Conservation (phyloP, 169 alveolate genomes). For the Toxoplasma gondii region DNA sequence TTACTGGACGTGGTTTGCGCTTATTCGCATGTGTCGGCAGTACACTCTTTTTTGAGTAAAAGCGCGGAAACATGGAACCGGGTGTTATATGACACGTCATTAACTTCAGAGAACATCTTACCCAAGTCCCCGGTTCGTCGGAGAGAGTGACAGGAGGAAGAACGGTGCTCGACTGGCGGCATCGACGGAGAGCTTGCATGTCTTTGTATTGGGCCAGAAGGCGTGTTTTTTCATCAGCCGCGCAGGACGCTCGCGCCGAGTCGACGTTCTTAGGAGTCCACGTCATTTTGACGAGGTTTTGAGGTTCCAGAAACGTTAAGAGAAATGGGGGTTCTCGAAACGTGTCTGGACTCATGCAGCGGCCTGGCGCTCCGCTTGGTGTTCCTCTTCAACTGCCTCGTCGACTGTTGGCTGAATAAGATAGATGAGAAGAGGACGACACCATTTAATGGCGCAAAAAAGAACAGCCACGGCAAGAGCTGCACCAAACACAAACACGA, state of each 20-base stretch:
- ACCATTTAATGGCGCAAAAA: neutral
- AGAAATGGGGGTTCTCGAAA: neutral
- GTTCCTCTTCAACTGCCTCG: neutral
- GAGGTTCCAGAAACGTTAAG: neutral
- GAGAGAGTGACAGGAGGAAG: neutral
- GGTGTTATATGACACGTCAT: too few relatives aligned
- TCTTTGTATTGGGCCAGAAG: neutral
- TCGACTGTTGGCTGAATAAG: neutral
- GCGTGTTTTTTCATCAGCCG: neutral
- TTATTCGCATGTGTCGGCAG: too few relatives aligned
- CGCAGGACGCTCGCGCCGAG: neutral
- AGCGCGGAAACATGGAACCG: too few relatives aligned
- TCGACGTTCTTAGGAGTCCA: neutral
- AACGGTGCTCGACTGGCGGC: neutral
- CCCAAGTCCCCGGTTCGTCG: constrained; percentile 27
- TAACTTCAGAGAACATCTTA: neutral
- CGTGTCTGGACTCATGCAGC: neutral
- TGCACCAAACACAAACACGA: neutral
- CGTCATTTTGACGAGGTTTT: neutral
- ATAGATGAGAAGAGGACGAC: neutral
- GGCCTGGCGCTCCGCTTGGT: neutral
- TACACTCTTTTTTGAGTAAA: too few relatives aligned
- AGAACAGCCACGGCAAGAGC: neutral
- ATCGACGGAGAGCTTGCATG: neutral
- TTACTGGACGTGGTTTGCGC: too few relatives aligned